Percentiles rank a stretch among this genome's conserved stretches.
Evolutionary conservation across 352 stramenopile genomes (phyloP).

Genomic region (Ochromonadaceae sp.): DNA sequence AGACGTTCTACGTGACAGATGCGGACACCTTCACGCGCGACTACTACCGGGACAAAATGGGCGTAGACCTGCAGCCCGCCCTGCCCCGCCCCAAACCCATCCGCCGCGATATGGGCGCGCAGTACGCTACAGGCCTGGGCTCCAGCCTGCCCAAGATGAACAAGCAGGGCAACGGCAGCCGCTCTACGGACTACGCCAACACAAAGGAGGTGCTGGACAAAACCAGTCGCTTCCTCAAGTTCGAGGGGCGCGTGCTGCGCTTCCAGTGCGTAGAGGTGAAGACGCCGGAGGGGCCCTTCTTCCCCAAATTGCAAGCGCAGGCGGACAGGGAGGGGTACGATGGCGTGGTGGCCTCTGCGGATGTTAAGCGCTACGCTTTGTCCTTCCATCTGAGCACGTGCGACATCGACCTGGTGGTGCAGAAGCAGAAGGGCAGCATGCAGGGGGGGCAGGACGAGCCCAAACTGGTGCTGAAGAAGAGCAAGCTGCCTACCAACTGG

Average conservation of each 20-base stretch:
- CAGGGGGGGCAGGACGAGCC: background rate
- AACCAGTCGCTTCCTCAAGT: slow-evolving; percentile 11
- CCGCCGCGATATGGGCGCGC: background rate
- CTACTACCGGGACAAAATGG: slow-evolving; percentile 6
- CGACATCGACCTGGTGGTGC: background rate
- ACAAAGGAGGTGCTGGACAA: slow-evolving; percentile 7
- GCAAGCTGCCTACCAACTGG: background rate
- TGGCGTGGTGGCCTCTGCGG: background rate
- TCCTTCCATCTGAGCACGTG: background rate
- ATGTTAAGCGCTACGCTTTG: background rate
- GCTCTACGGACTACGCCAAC: background rate
- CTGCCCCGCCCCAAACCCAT: background rate
- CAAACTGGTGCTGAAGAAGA: slow-evolving; percentile 4
- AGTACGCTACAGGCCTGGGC: slow-evolving; percentile 10
- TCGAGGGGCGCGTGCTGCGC: background rate
- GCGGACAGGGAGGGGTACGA: background rate
- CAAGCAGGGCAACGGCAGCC: background rate
- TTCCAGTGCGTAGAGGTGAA: slow-evolving; percentile 3
- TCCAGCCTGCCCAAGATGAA: background rate
- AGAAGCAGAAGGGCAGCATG: background rate
- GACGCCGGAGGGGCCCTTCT: background rate
- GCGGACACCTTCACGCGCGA: slow-evolving; percentile 16
- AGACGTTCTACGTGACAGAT: slow-evolving; percentile 17
- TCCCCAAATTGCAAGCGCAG: background rate
- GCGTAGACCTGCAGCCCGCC: background rate